Conservation (phyloP, 805 yeast genomes). For the Metschnikowia amazonensis region DNA sequence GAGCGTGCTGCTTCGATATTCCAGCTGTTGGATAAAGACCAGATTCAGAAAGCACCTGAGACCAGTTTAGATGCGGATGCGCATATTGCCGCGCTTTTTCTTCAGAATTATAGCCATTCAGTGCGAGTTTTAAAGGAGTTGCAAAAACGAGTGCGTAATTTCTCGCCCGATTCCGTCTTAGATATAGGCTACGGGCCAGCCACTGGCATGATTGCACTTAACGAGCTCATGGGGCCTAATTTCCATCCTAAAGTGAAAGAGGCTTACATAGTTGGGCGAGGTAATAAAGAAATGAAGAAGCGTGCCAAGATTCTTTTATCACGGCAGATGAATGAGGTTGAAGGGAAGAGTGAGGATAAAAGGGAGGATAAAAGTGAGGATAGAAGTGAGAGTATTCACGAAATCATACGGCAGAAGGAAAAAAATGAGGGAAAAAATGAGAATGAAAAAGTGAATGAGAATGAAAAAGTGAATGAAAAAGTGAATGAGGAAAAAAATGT, state of each 20-base stretch:
- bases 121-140: slow-evolving; percentile 66
- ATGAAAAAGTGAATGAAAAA: too few species aligned
- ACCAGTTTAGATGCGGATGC: slow-evolving; percentile 62
- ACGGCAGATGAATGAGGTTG: slow-evolving; percentile 54
- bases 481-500: too few species aligned
- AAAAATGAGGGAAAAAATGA: too few species aligned
- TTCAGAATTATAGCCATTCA: slow-evolving; percentile 74
- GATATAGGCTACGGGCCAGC: slow-evolving; percentile 91
- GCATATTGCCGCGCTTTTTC: slow-evolving; percentile 72
- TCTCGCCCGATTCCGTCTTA: slow-evolving; percentile 63
- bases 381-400: too few species aligned
- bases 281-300: slow-evolving; percentile 60
- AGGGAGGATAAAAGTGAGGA: too few species aligned
- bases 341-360: too few species aligned
- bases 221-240: slow-evolving; percentile 70
- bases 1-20: slow-evolving; percentile 57
- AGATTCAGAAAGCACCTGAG: slow-evolving; percentile 48
- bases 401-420: too few species aligned
- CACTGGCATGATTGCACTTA: slow-evolving; percentile 83
- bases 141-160: slow-evolving; percentile 50
- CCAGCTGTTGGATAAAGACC: slow-evolving; percentile 47
- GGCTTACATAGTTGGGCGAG: slow-evolving; percentile 64
- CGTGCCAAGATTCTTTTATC: slow-evolving; percentile 75
- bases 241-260: slow-evolving; percentile 64
- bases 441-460: too few species aligned